Evolutionary conservation across 2,329 filamentous ascomycete genomes (phyloP).

Genomic region (Talaromyces verruculosus): DNA sequence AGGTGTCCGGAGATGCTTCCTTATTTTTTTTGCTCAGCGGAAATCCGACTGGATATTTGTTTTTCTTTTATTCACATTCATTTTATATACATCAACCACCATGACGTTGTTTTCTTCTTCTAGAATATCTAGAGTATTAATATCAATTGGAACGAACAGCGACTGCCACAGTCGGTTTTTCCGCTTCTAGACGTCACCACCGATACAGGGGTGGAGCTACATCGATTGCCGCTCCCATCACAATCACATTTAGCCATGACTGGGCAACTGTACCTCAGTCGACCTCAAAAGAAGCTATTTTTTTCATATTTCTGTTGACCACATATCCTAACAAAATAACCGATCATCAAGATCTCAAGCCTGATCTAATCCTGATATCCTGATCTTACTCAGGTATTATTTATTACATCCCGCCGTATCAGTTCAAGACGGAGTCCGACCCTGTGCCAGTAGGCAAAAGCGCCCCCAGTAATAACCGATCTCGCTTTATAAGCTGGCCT

Average conservation of each 20-base stretch:
- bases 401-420: neutral
- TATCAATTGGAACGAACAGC: neutral
- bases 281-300: neutral
- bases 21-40: neutral
- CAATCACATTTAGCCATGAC: neutral
- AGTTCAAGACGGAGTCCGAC: neutral
- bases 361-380: neutral
- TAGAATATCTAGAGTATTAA: neutral
- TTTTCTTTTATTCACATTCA: neutral
- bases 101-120: neutral
- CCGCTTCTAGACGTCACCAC: constrained; percentile 6
- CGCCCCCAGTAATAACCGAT: constrained; percentile 1
- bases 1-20: neutral
- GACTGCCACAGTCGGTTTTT: neutral
- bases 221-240: neutral
- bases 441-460: neutral
- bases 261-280: neutral
- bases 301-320: neutral
- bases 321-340: neutral
- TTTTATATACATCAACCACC: neutral
- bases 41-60: neutral
- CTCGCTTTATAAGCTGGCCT: constrained; percentile 2
- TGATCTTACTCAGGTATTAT: neutral
- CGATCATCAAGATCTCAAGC: neutral
- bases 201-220: neutral